Base-by-base conservation (phyloP, 106 monocot species). In the Iris macrosiphon region DNA sequence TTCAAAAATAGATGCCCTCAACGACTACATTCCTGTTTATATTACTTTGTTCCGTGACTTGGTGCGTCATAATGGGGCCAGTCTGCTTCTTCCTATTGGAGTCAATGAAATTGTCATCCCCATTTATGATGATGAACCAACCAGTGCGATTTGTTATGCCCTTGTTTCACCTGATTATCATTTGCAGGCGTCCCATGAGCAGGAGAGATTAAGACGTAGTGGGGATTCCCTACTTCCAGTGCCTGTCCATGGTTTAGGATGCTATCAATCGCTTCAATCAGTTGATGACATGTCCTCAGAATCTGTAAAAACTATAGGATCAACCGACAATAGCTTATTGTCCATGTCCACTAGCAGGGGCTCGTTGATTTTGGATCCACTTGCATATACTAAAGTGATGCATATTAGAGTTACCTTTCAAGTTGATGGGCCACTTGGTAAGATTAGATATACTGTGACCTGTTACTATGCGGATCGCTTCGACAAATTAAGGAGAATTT, bases 81-180 rank as follows among this genome's bases (percentile, higher is more conserved):
- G 75, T 52, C 42, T 81, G 39, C 70, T 93, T 45, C 74, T 93
- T 55, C 84, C 93, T 45, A 25, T 46, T 64, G 93, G 93, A 26
- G 53, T 71, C 12, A 67, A 79, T 73, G 75, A 67, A 27, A 81
- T 59, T 25, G 80, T 84, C 31, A 70, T 88, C 37, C 78, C 80
- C 6, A 60, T 93, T 34, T 81, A 77, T 72, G 93, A 93, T 67
- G 93, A 93, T 57, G 93, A 93, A 45, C 84, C 88, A 24, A 93
- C 80, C 9, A 93, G 88, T 57, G 62, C 79, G 22, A 84, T 93
- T 52, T 70, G 78, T 26, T 81, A 81, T 73, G 88, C 78, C 9
- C 75, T 93, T 64, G 68, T 69, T 52, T 88, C 88, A 55, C 49
- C 64, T 51, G 70, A 80, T 50, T 88, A 93, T 40, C 67, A 75